Conservation (phyloP, 2,329 filamentous ascomycete genomes). For the Aureobasidium sp. region DNA sequence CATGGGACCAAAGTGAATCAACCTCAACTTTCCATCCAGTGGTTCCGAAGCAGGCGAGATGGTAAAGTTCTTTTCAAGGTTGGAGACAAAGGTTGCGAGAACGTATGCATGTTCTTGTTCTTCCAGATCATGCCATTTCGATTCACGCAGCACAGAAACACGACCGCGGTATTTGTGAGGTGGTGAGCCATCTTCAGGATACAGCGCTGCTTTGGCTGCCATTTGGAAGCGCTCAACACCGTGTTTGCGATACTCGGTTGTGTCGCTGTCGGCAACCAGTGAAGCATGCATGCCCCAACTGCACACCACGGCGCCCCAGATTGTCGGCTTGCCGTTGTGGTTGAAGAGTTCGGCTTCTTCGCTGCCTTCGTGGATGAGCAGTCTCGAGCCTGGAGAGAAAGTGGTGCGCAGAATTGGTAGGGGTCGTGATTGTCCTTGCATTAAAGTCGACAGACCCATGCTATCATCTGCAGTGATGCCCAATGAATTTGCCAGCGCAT, state of each 20-base stretch:
- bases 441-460: constrained; percentile 35
- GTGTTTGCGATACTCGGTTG: constrained; percentile 67
- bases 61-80: constrained; percentile 72
- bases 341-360: constrained; percentile 33
- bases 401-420: constrained; percentile 38
- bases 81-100: constrained; percentile 67
- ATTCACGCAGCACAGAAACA: constrained; percentile 38
- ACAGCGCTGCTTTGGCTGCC: constrained; percentile 71
- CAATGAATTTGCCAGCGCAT: constrained; percentile 43
- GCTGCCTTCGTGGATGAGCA: constrained; percentile 38
- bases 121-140: constrained; percentile 31
- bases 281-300: constrained; percentile 88
- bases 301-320: constrained; percentile 73
- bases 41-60: constrained; percentile 70
- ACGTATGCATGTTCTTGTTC: constrained; percentile 63
- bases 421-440: constrained; percentile 28
- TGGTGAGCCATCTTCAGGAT: constrained; percentile 44
- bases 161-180: constrained; percentile 53
- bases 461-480: constrained; percentile 28
- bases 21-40: constrained; percentile 61
- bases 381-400: constrained; percentile 40
- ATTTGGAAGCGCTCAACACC: constrained; percentile 76
- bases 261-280: constrained; percentile 87
- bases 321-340: constrained; percentile 25
- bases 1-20: constrained; percentile 69